phyloP scores from a whole-genome alignment of 768 basidiomycete genomes.

The Tricholoma saponaceum region DNA sequence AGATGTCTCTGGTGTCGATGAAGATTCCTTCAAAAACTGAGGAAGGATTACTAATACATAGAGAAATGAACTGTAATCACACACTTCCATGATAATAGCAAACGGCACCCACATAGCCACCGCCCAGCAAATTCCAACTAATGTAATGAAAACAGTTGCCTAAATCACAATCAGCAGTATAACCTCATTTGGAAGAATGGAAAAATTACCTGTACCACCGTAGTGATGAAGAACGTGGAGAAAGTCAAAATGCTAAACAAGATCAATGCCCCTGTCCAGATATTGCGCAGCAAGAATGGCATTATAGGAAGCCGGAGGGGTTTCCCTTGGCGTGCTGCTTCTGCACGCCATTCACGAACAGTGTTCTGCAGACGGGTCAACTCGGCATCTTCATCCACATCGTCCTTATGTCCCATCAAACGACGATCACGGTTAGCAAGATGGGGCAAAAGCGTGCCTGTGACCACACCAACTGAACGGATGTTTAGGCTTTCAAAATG shows the following conservation, averaged over 20 bases:
- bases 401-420: constrained; percentile 65
- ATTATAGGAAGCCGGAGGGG: constrained; percentile 78
- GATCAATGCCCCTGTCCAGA: constrained; percentile 86
- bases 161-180: constrained; percentile 20
- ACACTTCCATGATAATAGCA: constrained; percentile 94
- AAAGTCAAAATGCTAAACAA: constrained; percentile 77
- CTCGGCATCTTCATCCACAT: constrained; percentile 76
- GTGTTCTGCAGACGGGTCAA: constrained; percentile 61
- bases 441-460: constrained; percentile 78
- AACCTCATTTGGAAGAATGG: neutral
- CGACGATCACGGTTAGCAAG: constrained; percentile 79
- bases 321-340: constrained; percentile 72
- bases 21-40: constrained; percentile 71
- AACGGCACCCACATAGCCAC: constrained; percentile 99
- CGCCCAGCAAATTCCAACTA: constrained; percentile 94
- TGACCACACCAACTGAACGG: constrained; percentile 71
- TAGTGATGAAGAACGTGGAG: constrained; percentile 83
- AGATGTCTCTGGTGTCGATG: constrained; percentile 19
- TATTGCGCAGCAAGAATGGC: constrained; percentile 89
- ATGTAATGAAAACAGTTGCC: constrained; percentile 78
- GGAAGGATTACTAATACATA: neutral
- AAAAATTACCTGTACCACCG: constrained; percentile 58
- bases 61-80: constrained; percentile 11
- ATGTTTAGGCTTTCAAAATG: constrained; percentile 7
- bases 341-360: constrained; percentile 80